A percentile compares a stretch with the other conserved stretches of the same genome.
phyloP scores from a whole-genome alignment of 805 yeast species.

The Clavispora asparagi region DNA sequence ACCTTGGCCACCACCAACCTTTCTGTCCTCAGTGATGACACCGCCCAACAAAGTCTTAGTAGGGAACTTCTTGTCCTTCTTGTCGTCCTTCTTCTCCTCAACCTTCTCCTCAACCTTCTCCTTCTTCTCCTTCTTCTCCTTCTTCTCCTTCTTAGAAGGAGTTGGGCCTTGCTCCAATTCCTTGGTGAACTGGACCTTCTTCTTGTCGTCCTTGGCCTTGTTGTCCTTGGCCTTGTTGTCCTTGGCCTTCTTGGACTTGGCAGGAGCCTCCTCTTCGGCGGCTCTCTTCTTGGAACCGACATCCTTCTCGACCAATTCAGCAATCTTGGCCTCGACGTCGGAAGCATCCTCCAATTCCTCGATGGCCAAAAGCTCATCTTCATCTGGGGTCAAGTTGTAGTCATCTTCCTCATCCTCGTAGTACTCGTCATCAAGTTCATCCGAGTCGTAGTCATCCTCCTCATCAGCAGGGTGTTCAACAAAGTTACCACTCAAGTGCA shows the following conservation, averaged over 20 bases:
- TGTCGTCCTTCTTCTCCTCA: conserved; percentile 11
- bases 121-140: conserved; percentile 8
- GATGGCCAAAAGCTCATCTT: conserved; percentile 59
- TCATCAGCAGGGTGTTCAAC: conserved; percentile 92
- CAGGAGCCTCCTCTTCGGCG: conserved; percentile 21
- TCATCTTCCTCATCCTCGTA: conserved; percentile 47
- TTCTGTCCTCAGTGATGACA: conserved; percentile 88
- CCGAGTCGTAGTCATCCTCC: conserved; percentile 34
- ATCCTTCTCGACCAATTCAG: conserved; percentile 67
- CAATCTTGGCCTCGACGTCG: conserved; percentile 67
- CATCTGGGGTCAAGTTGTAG: conserved; percentile 71
- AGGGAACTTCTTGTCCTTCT: conserved; percentile 47
- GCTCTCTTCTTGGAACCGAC: conserved; percentile 10
- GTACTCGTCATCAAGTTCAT: conserved; percentile 28
- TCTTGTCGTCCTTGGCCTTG: conserved; percentile 50
- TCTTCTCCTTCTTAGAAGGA: conserved; percentile 31
- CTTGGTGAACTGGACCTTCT: conserved; percentile 78
- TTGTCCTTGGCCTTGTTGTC: no score
- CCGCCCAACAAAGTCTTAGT: conserved; percentile 88
- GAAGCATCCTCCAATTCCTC: conserved; percentile 65
- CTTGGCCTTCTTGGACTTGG: conserved; percentile 22
- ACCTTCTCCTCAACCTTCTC: conserved; percentile 14
- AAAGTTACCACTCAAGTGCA: conserved; percentile 91
- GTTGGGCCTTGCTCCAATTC: conserved; percentile 95
- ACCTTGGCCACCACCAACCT: conserved; percentile 77